Base-by-base conservation (phyloP, 208 protist species). In the Acanthamoeba culbertsoni region DNA sequence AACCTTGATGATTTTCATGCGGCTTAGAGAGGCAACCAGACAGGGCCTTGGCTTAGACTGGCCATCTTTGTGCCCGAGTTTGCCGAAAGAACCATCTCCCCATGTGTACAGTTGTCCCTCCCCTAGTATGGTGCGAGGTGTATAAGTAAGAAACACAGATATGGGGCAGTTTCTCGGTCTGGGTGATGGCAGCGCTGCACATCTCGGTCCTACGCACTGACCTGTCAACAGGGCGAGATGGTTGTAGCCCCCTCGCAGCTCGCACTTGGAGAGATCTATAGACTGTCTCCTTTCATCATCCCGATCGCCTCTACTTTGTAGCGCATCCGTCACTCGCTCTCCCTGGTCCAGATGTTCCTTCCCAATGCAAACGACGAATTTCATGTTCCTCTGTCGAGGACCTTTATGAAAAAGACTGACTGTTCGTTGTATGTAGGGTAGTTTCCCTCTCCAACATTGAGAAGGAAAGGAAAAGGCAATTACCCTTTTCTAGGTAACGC, bases 11-110 rank as follows among this genome's bases (percentile, higher is more conserved):
- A 90, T 90, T 51, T 90, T 90, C 31, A 90, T 90, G 31, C 37
- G 48, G n/a, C 55, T 12, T 6, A 90, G 20, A 23, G 53, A 37
- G 31, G 82, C 43, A 7, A 90, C 48, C 31, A 43, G 55, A 12
- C 20, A 5, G 2, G 82, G 82, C 2, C 31, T 33, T 2, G 51
- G 5, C 2, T n/a, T 10, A 18, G 35, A 48, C 1, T 12, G 48
- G 23, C 82, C 23, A 31, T 20, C 26, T 20, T 68, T 68, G 55
- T 90, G 82, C 20, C 82, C 82, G 48, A 90, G 48, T 40, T 63
- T 90, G 6, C 82, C 82, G 20, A 90, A 90, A 0, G 82, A 90
- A 18, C 82, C 82, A 65, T 90, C 82, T 0, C 82, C 82, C 82
- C 82, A 90, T 1, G 82, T 90, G 35, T 31, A 90, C 20, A 90